Conservation (phyloP, 129 eudicot genomes). For the carrot (Daucus carota) region DNA sequence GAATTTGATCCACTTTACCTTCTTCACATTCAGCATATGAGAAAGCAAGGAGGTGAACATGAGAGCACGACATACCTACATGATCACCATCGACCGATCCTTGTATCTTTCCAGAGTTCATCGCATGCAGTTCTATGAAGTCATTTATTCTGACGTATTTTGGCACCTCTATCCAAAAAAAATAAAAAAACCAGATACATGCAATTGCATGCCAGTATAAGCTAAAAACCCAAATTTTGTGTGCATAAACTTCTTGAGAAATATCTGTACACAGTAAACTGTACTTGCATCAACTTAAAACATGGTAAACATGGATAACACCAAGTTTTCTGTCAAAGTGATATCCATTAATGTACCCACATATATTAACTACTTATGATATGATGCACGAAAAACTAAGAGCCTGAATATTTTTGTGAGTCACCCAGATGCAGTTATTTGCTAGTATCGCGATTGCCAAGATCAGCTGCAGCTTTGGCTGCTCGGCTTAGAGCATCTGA, state of each 20-base stretch:
- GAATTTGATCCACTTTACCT: background rate
- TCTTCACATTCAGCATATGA: background rate
- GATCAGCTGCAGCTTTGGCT: constrained; percentile 70
- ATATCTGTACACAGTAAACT: constrained; percentile 1
- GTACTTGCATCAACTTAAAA: background rate
- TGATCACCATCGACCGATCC: background rate
- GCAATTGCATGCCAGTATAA: background rate
- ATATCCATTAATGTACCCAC: background rate
- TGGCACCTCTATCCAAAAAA: background rate
- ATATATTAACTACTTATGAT: background rate
- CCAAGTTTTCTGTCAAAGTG: background rate
- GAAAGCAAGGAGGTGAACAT: background rate
- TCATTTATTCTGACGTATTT: background rate
- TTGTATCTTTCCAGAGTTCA: background rate
- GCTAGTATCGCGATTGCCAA: constrained; percentile 48
- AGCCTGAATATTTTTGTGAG: background rate
- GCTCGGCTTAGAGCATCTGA: constrained; percentile 73
- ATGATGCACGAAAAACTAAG: background rate
- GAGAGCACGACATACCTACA: background rate
- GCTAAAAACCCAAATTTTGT: background rate
- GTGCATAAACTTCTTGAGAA: background rate
- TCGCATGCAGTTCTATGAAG: background rate
- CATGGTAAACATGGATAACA: background rate
- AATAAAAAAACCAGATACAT: background rate
- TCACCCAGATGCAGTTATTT: constrained; percentile 20